Evolutionary conservation across 2,329 filamentous ascomycete species (phyloP).

Genomic region (Bertia moriformis): DNA sequence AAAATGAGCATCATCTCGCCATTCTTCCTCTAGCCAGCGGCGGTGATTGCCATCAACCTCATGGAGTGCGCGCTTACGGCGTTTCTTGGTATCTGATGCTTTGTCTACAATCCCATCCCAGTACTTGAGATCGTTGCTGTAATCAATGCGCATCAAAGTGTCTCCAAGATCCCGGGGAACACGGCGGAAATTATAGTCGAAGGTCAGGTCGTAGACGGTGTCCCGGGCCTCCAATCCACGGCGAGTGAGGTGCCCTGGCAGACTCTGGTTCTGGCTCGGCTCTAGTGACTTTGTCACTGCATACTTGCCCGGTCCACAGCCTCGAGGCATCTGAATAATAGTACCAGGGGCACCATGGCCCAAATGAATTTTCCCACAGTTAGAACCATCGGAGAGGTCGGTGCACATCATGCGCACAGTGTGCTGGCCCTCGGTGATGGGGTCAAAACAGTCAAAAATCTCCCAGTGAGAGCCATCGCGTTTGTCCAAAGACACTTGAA

Average conservation of each 20-base stretch:
- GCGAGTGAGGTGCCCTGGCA: constrained; percentile 9
- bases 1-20: constrained; percentile 15
- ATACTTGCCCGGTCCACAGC: constrained; percentile 22
- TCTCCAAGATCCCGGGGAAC: constrained; percentile 15
- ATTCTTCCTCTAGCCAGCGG: constrained; percentile 22
- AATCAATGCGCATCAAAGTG: constrained; percentile 22
- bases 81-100: constrained; percentile 8
- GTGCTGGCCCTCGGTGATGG: constrained; percentile 11
- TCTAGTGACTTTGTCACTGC: constrained; percentile 18
- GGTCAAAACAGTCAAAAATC: constrained; percentile 18
- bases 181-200: constrained; percentile 21
- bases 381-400: constrained; percentile 14
- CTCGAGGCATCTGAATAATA: constrained; percentile 22
- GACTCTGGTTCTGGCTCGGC: constrained; percentile 5
- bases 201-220: constrained; percentile 17
- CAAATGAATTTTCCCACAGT: constrained; percentile 19
- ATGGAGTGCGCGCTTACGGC: constrained; percentile 12
- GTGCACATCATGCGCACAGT: constrained; percentile 21
- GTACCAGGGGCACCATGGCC: constrained; percentile 20
- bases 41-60: constrained; percentile 14
- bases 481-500: constrained; percentile 18
- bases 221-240: not conserved
- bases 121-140: constrained; percentile 18
- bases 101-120: constrained; percentile 16
- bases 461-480: constrained; percentile 29